These are phyloP conservation scores for Evernia prunastri DNA, from an alignment of 495 filamentous ascomycete genomes.

Conservation along the genomic window DNA sequence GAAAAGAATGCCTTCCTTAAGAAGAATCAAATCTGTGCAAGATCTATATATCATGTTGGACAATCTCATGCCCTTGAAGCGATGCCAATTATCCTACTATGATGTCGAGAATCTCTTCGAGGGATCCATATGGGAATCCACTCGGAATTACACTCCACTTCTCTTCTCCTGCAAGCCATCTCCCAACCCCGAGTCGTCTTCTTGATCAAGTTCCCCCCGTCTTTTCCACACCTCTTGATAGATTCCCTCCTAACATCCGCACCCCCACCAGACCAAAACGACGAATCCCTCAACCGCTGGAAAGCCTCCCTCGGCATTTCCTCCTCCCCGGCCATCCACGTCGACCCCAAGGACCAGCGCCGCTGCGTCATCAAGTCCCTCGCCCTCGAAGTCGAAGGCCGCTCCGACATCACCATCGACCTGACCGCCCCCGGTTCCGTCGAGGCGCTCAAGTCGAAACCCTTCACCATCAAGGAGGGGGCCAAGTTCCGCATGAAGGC, in stretches of 20 bases:
- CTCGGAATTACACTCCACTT: background rate
- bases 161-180: conserved; percentile 12
- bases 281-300: conserved; percentile 94
- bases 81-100: conserved; percentile 1
- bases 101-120: background rate
- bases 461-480: conserved; percentile 96
- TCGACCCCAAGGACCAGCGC: conserved; percentile 47
- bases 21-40: conserved; percentile 3
- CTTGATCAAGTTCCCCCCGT: background rate
- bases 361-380: conserved; percentile 78
- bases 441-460: conserved; percentile 68
- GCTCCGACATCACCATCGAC: conserved; percentile 77
- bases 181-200: background rate
- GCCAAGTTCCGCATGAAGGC: conserved; percentile 87
- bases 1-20: conserved; percentile 1
- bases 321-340: conserved; percentile 47
- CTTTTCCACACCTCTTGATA: background rate
- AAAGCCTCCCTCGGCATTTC: conserved; percentile 88
- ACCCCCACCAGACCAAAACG: conserved; percentile 51
- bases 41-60: conserved; percentile 3
- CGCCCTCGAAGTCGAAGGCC: conserved; percentile 71
- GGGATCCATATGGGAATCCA: background rate
- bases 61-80: conserved; percentile 6
- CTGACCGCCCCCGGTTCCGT: conserved; percentile 57
- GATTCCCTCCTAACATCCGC: background rate